Base-by-base conservation (phyloP, 78 protist species). In the Tieghemostelium lacteum region DNA sequence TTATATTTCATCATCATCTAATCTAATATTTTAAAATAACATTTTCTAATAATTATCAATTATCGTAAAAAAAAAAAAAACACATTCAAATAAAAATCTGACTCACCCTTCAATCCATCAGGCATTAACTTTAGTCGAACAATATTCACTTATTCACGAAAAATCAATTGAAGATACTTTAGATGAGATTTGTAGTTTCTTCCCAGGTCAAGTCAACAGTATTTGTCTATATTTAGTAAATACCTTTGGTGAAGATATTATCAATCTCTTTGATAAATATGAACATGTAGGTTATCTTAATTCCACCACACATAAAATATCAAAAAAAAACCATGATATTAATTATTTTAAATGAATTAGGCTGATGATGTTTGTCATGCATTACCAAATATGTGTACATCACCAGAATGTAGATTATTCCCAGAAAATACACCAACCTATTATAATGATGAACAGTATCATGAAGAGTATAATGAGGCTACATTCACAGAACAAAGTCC, bases 291-390 rank as follows among this genome's bases (percentile, higher is more conserved):
- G 39, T 62, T 29, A 19, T n/a, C n/a, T 45, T 45, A 22, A 29
- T 62, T 12, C 20, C 31, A 58, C n/a, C 64, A 58, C 16, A 67
- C 16, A 22, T n/a, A 67, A 67, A n/a, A 45, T 20, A 67, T 20
- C 16, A 12, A 50, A 20, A 50, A 20, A n/a, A 5, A 20, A n/a
- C 7, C 64, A 20, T 50, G 7, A 5, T 67, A 6, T 67, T 22
- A 20, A 22, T 20, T 67, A 20, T 67, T n/a, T 19, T 31, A 34
- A 57, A 28, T 5, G 14, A 33, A 24, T 33, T 42, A 62, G 73
- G 87, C 92, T 17, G 92, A 86, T 71, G 92, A 86, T 66, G 92
- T 86, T 34, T 86, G 92, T 31, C 92, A 86, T 39, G 78, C 75
- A 17, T 36, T 86, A 60, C 34, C 36, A 34, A 22, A 40, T 10